A percentile compares a stretch with the other conserved stretches of the same genome.
Evolutionary conservation across 2,329 filamentous ascomycete genomes (phyloP).

Genomic region (Scedosporium minutisporum): DNA sequence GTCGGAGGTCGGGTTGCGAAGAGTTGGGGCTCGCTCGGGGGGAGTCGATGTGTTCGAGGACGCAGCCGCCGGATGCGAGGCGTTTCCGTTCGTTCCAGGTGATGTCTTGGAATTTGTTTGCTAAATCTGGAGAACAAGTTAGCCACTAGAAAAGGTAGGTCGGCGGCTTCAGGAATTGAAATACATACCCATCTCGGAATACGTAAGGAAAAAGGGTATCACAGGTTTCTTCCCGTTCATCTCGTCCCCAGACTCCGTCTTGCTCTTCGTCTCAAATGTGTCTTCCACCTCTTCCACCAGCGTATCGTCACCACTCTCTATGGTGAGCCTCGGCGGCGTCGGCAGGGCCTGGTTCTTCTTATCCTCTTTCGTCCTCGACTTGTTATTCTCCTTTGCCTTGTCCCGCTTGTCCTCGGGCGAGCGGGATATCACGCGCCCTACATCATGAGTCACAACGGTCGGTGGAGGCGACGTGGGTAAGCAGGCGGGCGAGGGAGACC

Average conservation of each 20-base stretch:
- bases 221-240: slow-evolving; percentile 11
- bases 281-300: background rate
- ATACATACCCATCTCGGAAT: slow-evolving; percentile 25
- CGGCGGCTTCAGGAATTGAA: too few relatives aligned
- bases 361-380: background rate
- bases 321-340: background rate
- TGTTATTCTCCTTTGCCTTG: background rate
- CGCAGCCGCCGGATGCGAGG: slow-evolving; percentile 18
- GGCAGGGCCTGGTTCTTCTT: background rate
- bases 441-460: background rate
- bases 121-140: slow-evolving; percentile 28
- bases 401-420: background rate
- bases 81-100: slow-evolving; percentile 43
- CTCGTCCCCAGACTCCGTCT: background rate
- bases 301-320: background rate
- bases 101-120: slow-evolving; percentile 42
- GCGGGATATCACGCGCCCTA: background rate
- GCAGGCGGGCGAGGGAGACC: slow-evolving; percentile 28
- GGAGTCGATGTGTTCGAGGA: slow-evolving; percentile 7
- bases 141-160: too few relatives aligned
- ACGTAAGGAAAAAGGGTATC: slow-evolving; percentile 29
- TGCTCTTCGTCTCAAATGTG: background rate
- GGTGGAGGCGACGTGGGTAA: background rate
- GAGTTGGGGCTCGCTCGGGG: slow-evolving; percentile 1
- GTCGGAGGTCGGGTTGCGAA: background rate